These are phyloP conservation scores for Fusarium clavum DNA, from an alignment of 2,329 filamentous ascomycete species.

Conservation along the genomic window DNA sequence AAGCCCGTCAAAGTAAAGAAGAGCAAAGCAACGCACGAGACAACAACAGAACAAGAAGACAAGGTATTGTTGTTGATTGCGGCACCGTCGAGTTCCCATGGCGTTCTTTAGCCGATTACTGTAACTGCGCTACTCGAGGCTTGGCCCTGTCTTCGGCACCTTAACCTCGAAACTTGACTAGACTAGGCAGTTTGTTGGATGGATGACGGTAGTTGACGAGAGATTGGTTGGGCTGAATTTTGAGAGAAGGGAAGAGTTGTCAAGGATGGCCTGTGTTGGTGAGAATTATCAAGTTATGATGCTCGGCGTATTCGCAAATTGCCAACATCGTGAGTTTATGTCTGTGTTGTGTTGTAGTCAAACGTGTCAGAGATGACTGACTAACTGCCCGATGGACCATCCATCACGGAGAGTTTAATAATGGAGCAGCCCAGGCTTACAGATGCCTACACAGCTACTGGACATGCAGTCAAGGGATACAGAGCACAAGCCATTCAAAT, in stretches of 20 bases:
- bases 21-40: constrained; percentile 16
- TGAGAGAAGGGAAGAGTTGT: background rate
- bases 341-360: background rate
- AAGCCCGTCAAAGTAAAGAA: background rate
- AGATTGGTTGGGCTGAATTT: background rate
- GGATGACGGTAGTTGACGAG: constrained; percentile 3
- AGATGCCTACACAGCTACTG: background rate
- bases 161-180: constrained; percentile 28
- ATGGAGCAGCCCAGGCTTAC: constrained; percentile 26
- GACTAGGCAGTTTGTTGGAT: background rate
- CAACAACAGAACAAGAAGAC: constrained; percentile 11
- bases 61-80: constrained; percentile 4
- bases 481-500: constrained; percentile 35
- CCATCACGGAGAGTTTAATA: constrained; percentile 20
- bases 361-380: background rate
- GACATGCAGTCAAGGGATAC: background rate
- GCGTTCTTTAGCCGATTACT: constrained; percentile 30
- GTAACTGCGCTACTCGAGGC: constrained; percentile 15
- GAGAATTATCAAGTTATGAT: background rate
- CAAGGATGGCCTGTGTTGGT: background rate
- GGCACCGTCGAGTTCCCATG: constrained; percentile 36
- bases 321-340: constrained; percentile 1
- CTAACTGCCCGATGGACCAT: background rate
- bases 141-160: constrained; percentile 36
- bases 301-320: constrained; percentile 30